Base-by-base conservation (phyloP, 2,329 filamentous ascomycete species). In the Neofusicoccum cordaticola region DNA sequence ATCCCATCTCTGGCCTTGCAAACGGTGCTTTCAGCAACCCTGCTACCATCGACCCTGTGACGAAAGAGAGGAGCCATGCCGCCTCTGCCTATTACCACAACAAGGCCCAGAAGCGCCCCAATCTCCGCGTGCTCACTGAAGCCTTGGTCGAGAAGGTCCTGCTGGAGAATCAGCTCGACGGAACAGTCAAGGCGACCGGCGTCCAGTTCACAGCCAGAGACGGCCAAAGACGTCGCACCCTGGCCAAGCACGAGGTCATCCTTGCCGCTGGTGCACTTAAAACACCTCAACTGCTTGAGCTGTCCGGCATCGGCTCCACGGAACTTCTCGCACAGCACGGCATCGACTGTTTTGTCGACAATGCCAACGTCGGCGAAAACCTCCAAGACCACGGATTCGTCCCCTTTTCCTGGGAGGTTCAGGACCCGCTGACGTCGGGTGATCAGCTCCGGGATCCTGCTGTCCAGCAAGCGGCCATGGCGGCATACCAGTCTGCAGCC, bases 231-330 rank as follows among this genome's bases (percentile, higher is more conserved):
- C 56, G 62, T 27, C 63, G 31, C 3, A 63, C 71, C 22, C 50
- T 69, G 13, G 72, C 63, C n/a, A 71, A 69, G n/a, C 71, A 67
- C 61, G 72, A 76, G 39, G 72, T 76, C 8, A 71, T 75, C 31
- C 57, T 75, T 9, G 71, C 68, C 39, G 71, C 69, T 9, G 74
- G 73, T 1, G 61, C 66, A 1, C 52, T 76, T 37, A 71, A 71
- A 42, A 73, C 72, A 3, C 73, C 74, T 3, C 70, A 74, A 35
- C 69, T 75, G 8, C 66, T 75, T 6, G 74, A 76, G 62, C 67
- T 75, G 1, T 76, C 74, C 37, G 74, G 73, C 3, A 71, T 75
- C 52, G 73, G 73, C 6, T 68, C 66, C 12, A 57, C 66, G 13
- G 37, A 58, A 11, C 37, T 66, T 4, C 65, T 66, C 7, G 7